Evolutionary conservation across 257 asterid genomes (phyloP).

Genomic region (Nicotiana obtusifolia): DNA sequence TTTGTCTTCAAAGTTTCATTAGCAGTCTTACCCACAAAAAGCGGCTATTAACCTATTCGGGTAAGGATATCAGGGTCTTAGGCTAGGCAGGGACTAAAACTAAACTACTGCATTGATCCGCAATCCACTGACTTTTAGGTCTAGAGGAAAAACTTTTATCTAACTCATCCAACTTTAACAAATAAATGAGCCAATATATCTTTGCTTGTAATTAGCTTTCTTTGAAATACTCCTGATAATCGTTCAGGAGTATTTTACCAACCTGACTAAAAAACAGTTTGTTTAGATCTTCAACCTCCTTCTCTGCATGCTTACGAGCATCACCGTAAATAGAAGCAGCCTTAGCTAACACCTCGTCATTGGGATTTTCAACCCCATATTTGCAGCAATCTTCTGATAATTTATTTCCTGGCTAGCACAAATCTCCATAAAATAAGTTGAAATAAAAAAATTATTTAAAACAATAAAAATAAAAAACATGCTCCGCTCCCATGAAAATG

Average conservation of each 20-base stretch:
- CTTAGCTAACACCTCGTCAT: conserved; percentile 82
- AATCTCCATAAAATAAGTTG: background rate
- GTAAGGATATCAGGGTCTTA: background rate
- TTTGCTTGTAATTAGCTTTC: background rate
- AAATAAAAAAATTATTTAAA: background rate
- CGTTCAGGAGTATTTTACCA: too few species aligned
- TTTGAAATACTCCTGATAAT: background rate
- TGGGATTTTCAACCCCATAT: conserved; percentile 73
- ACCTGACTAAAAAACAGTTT: conserved; percentile 78
- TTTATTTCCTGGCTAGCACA: conserved; percentile 78
- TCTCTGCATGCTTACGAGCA: conserved; percentile 87
- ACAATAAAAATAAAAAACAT: background rate
- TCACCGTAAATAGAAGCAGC: conserved; percentile 85
- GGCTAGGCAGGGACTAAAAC: background rate
- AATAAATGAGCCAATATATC: background rate
- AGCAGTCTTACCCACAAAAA: background rate
- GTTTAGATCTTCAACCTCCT: conserved; percentile 89
- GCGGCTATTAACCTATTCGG: background rate
- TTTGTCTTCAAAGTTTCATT: background rate
- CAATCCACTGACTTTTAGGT: background rate
- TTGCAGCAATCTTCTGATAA: conserved; percentile 83
- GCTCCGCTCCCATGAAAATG: background rate
- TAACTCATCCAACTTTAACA: background rate
- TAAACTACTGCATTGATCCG: background rate
- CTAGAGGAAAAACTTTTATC: background rate